phyloP scores from a whole-genome alignment of 129 eudicot species.

The Centella asiatica region DNA sequence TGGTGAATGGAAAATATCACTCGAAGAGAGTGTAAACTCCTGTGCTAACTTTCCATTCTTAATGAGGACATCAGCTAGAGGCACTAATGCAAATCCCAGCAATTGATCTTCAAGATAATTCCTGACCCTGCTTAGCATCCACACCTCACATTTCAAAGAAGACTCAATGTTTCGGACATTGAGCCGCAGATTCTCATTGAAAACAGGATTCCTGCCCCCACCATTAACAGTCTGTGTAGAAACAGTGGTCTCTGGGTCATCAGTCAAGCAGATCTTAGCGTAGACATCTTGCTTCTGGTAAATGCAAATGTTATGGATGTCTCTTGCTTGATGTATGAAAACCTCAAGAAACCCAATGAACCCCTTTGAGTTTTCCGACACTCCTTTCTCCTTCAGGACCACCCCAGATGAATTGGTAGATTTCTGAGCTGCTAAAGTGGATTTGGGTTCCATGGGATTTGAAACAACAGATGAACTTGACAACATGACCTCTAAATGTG shows the following conservation, averaged over 20 bases:
- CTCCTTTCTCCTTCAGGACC: constrained; percentile 6
- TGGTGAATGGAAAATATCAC: constrained; percentile 33
- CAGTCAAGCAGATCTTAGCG: constrained; percentile 37
- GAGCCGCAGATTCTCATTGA: constrained; percentile 29
- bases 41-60: constrained; percentile 29
- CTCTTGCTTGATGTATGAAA: constrained; percentile 43
- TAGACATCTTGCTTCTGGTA: constrained; percentile 54
- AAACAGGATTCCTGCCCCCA: constrained; percentile 44
- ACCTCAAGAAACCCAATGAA: constrained; percentile 37
- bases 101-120: constrained; percentile 51
- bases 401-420: background rate
- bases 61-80: constrained; percentile 24
- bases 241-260: constrained; percentile 28
- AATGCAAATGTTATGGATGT: constrained; percentile 35
- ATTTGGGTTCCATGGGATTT: constrained; percentile 8
- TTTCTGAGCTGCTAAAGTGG: constrained; percentile 1
- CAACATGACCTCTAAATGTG: constrained; percentile 15
- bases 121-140: constrained; percentile 45
- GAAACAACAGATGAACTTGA: constrained; percentile 18
- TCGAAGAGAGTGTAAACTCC: constrained; percentile 29
- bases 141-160: constrained; percentile 36
- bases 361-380: constrained; percentile 14
- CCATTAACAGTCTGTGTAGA: constrained; percentile 34
- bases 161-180: constrained; percentile 27
- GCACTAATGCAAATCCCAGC: constrained; percentile 37